Evolutionary conservation across 192 early-diverging fungal genomes (phyloP), one percentile per base, ranked within the genome.

Genomic region (Jimgerdemannia lactiflua): DNA sequence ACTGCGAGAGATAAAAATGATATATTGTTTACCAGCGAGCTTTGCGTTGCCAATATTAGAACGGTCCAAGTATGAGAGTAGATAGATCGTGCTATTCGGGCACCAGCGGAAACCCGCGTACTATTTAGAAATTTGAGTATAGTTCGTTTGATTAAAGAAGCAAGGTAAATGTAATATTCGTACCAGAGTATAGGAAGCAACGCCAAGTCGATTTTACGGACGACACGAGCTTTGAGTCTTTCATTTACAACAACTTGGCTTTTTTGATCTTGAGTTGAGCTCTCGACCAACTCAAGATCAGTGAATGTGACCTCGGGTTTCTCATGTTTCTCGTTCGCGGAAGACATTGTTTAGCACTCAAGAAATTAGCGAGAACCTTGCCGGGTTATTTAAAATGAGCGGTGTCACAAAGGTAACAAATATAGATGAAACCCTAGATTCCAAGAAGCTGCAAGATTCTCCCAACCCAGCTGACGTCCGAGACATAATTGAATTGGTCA

Each of bases 11-110:
- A 10, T 59, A 59, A 14, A 10, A 59, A 59, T 14, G 6, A 59
- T 10, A 11, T 4, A 59, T 59, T 10, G 8, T 59, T 59, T 59
- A 8, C 79, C 78, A 1, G 79, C 77, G 4, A 75, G 75, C 69
- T 78, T 81, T 72, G 84, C 86, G 71, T 87, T 87, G 40, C 86
- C 86, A 29, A 85, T 76, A 73, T 83, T 85, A 77, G 81, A 81
- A 39, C 86, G 81, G 54, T 87, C 84, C 67, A 87, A 74, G 3
- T 82, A 70, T 2, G 84, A 70, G 63, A 84, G 70, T 44, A 86
- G 77, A 78, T 86, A 86, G 71, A 82, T 76, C 9, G 49, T 59
- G 14, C 49, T 59, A 14, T 59, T 59, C 6, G 6, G 49, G 8
- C 49, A 59, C 14, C 14, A 59, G 49, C 49, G 14, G 14, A 59